These are phyloP conservation scores for Malus hybrid DNA, from an alignment of 331 rosid genomes.

Conservation along the genomic window DNA sequence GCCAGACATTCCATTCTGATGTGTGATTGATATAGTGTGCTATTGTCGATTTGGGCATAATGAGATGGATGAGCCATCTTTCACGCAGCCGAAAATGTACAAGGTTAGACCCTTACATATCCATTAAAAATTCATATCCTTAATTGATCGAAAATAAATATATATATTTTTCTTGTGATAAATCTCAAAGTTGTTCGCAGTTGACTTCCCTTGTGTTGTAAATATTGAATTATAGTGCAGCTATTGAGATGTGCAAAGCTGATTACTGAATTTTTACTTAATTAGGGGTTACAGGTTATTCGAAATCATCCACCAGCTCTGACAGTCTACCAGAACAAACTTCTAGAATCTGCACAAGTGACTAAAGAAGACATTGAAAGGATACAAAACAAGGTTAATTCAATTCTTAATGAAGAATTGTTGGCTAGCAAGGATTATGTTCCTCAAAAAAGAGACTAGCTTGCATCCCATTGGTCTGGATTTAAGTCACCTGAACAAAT, in stretches of 20 bases:
- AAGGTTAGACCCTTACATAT: constrained; percentile 46
- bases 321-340: constrained; percentile 77
- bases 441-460: constrained; percentile 95
- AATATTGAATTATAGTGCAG: neutral
- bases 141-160: neutral
- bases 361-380: constrained; percentile 51
- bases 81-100: constrained; percentile 97
- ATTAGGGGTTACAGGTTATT: constrained; percentile 49
- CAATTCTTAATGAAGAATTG: constrained; percentile 86
- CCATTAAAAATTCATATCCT: neutral
- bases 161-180: neutral
- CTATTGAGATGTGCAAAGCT: constrained; percentile 3
- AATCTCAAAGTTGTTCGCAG: neutral
- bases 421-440: constrained; percentile 86
- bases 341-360: constrained; percentile 72
- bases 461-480: constrained; percentile 93
- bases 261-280: constrained; percentile 6
- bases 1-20: constrained; percentile 95
- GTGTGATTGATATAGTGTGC: constrained; percentile 85
- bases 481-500: constrained; percentile 96
- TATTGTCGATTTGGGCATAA: constrained; percentile 96
- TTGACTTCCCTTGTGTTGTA: neutral
- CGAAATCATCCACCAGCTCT: constrained; percentile 84
- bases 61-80: constrained; percentile 97
- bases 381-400: constrained; percentile 63